Evolutionary conservation across 2,329 filamentous ascomycete species (phyloP), one percentile per base, ranked within the genome.

Genomic region (Herpotrichia juniperi): DNA sequence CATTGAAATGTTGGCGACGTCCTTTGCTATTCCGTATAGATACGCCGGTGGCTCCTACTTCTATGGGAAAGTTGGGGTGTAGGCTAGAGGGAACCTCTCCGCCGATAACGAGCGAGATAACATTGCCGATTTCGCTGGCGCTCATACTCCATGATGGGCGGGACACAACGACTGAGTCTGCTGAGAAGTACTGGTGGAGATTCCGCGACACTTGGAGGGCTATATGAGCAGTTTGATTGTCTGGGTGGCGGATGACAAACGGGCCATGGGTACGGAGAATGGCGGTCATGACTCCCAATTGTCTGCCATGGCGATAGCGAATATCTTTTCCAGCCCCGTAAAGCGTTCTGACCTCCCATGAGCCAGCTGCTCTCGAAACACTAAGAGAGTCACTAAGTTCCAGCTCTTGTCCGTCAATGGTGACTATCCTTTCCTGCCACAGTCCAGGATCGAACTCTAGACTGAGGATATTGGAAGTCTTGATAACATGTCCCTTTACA

Each of bases 201-300:
- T 85, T 85, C 26, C 81, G 78, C 22, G 82, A 81, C 34, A 83
- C 75, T 56, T 85, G 82, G 4, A 84, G 61, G 1, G 82, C 81
- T 35, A 80, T 59, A 17, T 67, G 58, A 10, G 61, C 63, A 7
- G 65, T 67, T 12, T 69, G 53, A n/a, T 58, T 34, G 12, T 61
- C 72, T 48, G 59, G 49, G 43, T 66, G 68, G 47, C 68, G 62
- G 32, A 85, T 79, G 1, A 68, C 65, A 50, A 85, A 79, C 1
- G 64, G 59, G 9, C 78, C 79, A 17, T 65, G 60, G 1, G 78
- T 79, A 47, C 79, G 77, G 22, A 86, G 66, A 25, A 86, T 78
- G 12, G 83, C 78, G 53, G 83, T 79, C 63, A 85, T 74, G 17
- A 76, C 68, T 3, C 83, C 83, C 9, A 81, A 64, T 58, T 86